Base-by-base conservation (phyloP, 192 early-diverging fungal species). In the Coemansia aciculifera region DNA sequence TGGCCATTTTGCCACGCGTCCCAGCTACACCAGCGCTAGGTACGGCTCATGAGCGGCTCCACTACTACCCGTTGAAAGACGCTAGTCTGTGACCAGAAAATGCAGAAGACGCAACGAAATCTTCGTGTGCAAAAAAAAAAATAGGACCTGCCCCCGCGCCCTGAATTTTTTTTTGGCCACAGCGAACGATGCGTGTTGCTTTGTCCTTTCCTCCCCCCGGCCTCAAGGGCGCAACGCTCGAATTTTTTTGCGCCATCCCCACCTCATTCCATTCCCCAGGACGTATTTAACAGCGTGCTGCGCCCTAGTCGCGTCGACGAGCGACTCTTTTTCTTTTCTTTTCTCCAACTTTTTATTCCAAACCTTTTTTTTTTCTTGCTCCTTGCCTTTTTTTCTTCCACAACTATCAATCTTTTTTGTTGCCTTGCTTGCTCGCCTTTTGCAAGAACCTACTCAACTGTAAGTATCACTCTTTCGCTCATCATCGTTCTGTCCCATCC, bases 221-320 rank as follows among this genome's bases (percentile, higher is more conserved):
- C 48, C 37, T 39, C 39, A 24, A 40, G 17, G 36, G 17, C 61
- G 61, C 38, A 62, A 40, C 24, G 36, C 21, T 36, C 23, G 42
- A 36, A 46, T 69, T 74, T 74, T 27, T 63, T 46, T 64, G 46
- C 46, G 43, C 54, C 54, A 57, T 57, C 54, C 54, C 44, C 17
- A n/a, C 42, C 62, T 48, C 44, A 56, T 44, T 49, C 59, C 56
- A 62, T 63, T 67, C 62, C 57, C 19, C 48, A 57, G 42, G 67
- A 37, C 63, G 68, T 76, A 76, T 76, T 63, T 76, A 76, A 76
- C 59, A 24, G 68, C 64, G 36, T n/a, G 65, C 64, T 63, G 74
- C 74, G 74, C 74, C 67, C 74, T 71, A 42, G 57, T 39, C 23
- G 48, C 51, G 56, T 42, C 40, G 56, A 34, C 54, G 52, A 54